Evolutionary conservation across 2,329 filamentous ascomycete species (phyloP).

Genomic region (Cryphonectria naterciae): DNA sequence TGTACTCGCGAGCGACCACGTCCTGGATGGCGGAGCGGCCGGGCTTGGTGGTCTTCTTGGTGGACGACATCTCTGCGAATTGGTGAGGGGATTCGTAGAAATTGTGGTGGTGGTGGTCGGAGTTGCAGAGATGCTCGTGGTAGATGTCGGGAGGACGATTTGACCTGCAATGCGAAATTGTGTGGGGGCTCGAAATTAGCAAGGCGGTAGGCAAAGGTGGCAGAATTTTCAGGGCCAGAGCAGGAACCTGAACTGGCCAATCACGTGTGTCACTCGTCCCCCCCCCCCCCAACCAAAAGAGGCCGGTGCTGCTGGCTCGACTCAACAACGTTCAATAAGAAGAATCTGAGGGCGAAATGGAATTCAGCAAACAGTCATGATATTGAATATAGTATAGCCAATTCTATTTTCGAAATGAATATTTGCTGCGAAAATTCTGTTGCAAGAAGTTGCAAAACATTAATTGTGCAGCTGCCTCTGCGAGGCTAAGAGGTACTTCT

Average conservation of each 20-base stretch:
- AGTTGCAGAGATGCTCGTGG: neutral
- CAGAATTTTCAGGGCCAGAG: conserved; percentile 6
- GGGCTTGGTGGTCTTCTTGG: conserved; percentile 71
- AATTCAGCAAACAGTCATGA: neutral
- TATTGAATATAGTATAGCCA: neutral
- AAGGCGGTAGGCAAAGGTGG: conserved; percentile 3
- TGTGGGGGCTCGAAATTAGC: conserved; percentile 7
- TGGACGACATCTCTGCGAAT: conserved; percentile 66
- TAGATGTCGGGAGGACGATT: conserved; percentile 1
- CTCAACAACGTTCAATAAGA: neutral
- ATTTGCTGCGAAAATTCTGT: neutral
- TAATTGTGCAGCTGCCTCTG: neutral
- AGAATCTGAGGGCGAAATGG: neutral
- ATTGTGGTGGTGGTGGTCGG: conserved; percentile 4
- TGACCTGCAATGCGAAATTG: conserved; percentile 7
- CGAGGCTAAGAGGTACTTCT: neutral
- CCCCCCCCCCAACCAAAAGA: neutral
- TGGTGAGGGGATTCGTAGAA: conserved; percentile 35
- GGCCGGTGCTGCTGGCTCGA: neutral
- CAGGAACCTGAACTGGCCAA: neutral
- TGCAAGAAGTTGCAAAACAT: neutral
- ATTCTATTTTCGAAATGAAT: neutral
- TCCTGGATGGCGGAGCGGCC: conserved; percentile 95
- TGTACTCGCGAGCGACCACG: conserved; percentile 99
- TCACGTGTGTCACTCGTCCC: neutral